Base-by-base conservation (phyloP, 2,329 filamentous ascomycete genomes). In the Penicillium decumbens region DNA sequence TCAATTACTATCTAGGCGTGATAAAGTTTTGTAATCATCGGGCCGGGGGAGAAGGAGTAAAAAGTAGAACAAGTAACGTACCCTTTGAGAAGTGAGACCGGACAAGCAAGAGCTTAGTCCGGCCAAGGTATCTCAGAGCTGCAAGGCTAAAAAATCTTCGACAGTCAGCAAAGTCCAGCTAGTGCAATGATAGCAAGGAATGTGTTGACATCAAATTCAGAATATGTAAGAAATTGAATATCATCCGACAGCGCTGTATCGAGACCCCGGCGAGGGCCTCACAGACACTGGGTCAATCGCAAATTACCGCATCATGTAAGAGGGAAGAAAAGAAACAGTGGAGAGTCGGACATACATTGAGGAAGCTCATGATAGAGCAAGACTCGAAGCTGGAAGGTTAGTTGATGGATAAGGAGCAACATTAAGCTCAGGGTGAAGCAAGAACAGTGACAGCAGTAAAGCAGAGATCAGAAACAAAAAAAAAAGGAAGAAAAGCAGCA, bases 171-270 rank as follows among this genome's bases (percentile, higher is more conserved):
- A 45, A 27, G 41, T 42, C 40, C 37, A 33, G 27, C 28, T 30
- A 42, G 45, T 8, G 35, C 37, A 53, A 48, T 51, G 23, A 43
- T 32, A 41, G 37, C 7, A 45, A 43, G 20, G 48, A 15, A 50
- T 13, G 33, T 37, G 25, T 18, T 46, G 27, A 18, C 39, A 41
- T 52, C 49, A 60, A 67, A 62, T 71, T 95, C 90, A 95, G 90
- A 89, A 95, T 95, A 95, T 95, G 90, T 95, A 95, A 95, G 90
- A 92, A 82, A 83, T 60, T 84, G 75, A 90, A 88, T 95, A 87
- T 95, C 90, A 95, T 65, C 77, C 72, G 81, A 76, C 80, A 76
- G 75, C 69, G 75, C 79, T 85, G 84, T 90, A 85, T 85, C 80
- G 85, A 68, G 78, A 80, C 88, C 83, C 90, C 82, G 90, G 91